These are phyloP conservation scores for Guadua angustifolia DNA, from an alignment of 176 grass and related monocot species.

Conservation along the genomic window DNA sequence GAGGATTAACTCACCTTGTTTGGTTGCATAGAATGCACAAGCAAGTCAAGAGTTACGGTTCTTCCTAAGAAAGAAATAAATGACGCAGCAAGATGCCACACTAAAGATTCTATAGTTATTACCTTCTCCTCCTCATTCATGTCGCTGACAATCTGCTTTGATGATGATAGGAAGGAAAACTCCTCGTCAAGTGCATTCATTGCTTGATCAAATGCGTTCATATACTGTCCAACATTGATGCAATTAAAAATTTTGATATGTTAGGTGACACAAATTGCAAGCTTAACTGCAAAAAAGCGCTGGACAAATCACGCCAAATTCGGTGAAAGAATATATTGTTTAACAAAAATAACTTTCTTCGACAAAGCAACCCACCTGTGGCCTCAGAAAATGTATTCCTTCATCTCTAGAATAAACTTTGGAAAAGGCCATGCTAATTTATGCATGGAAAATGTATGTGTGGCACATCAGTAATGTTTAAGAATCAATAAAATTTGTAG, in stretches of 20 bases:
- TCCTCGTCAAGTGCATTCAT: constrained; percentile 86
- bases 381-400: background rate
- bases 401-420: constrained; percentile 18
- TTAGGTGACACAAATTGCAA: constrained; percentile 33
- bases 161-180: constrained; percentile 79
- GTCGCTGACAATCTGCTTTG: constrained; percentile 92
- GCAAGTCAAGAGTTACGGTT: constrained; percentile 15
- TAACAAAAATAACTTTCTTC: background rate
- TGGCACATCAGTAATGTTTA: background rate
- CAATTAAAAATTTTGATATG: constrained; percentile 24
- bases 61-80: constrained; percentile 29
- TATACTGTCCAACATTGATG: constrained; percentile 66
- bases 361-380: background rate
- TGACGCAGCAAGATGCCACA: background rate
- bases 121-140: constrained; percentile 85
- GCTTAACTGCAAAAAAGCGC: constrained; percentile 25
- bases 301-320: background rate
- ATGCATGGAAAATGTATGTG: constrained; percentile 13
- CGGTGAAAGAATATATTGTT: background rate
- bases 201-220: constrained; percentile 91
- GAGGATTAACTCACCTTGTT: background rate
- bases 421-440: background rate
- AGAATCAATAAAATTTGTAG: constrained; percentile 12
- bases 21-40: constrained; percentile 20
- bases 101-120: constrained; percentile 35